Base-by-base conservation (phyloP, 192 early-diverging fungal species). In the Oehlia diaphana region DNA sequence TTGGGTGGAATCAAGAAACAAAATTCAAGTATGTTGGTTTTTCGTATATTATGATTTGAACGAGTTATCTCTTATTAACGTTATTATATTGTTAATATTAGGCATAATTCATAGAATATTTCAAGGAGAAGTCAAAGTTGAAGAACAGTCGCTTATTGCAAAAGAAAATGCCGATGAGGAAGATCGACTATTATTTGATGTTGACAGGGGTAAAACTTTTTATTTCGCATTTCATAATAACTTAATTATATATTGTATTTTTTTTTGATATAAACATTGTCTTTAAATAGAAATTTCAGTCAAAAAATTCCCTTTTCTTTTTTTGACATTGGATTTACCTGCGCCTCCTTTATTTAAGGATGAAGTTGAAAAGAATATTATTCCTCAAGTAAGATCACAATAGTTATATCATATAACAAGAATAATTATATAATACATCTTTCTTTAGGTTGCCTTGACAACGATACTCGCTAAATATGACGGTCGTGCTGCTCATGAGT, bases 321-420 rank as follows among this genome's bases (percentile, higher is more conserved):
- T 97, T 50, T 85, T 99, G 67, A 91, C 93, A 6, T 81, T 99
- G 79, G 96, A 99, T 72, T 83, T 97, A 21, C 98, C 98, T 33
- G 93, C 95, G 21, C 89, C 93, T 13, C 98, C 97, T 3, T 83
- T 99, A 23, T 99, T 96, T 81, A 92, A 93, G 47, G 95, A 95
- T 78, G 96, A 96, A 63, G 79, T 88, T 10, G 92, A 95, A 74
- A 89, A 91, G 58, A 93, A 93, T 77, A 95, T 96, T 76, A 96
- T 99, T 81, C 98, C 98, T 12, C 98, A 99, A 77, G 90, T 89
- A 87, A 28, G 33, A 50, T 3, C 33, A 47, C 35, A 23, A 44
- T 10, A 33, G 49, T 2, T 16, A 44, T 37, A 44, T 31, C 21
- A 42, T 39, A 37, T 37, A 19, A 19, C 2, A 31, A 26, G 9